Evolutionary conservation across 2,329 filamentous ascomycete genomes (phyloP).

Genomic region (Verticillium zaregamsianum): DNA sequence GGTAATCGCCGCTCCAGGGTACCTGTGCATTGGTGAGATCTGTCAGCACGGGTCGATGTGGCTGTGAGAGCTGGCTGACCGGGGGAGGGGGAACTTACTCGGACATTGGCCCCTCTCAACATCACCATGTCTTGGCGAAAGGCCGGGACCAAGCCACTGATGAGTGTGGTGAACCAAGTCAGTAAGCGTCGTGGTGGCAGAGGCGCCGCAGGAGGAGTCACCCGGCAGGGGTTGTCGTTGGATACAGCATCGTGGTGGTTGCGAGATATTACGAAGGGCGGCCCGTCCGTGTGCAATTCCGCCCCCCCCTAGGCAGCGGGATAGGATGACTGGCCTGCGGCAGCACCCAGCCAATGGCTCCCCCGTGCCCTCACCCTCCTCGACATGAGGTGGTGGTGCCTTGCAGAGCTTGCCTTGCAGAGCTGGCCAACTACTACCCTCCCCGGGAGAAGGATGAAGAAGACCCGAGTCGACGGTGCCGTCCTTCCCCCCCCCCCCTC

Average conservation of each 20-base stretch:
- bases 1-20: background rate
- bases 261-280: background rate
- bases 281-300: background rate
- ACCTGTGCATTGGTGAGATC: background rate
- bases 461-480: background rate
- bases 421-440: background rate
- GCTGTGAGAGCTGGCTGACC: background rate
- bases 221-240: background rate
- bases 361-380: background rate
- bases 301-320: background rate
- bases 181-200: background rate
- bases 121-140: background rate
- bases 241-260: background rate
- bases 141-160: background rate
- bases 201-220: background rate
- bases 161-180: background rate
- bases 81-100: background rate
- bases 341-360: background rate
- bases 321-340: background rate
- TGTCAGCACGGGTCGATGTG: background rate
- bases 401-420: background rate
- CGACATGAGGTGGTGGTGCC: background rate
- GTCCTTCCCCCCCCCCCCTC: background rate
- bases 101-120: background rate
- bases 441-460: background rate